Evolutionary conservation across 2,329 filamentous ascomycete species (phyloP).

Genomic region (Tolypocladium nubicola): DNA sequence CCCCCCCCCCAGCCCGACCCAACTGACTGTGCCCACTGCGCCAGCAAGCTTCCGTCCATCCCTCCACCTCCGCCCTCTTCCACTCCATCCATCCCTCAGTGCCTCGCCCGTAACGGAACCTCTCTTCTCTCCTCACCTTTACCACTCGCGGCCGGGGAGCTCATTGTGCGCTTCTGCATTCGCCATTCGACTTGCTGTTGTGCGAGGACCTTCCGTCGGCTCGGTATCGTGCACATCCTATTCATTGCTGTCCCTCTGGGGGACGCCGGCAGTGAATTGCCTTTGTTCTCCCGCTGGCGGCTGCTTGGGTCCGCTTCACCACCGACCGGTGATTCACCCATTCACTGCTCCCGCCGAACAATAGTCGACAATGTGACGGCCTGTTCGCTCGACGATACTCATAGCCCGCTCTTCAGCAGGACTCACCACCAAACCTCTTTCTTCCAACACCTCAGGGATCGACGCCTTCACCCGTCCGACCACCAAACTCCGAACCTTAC

Average conservation of each 20-base stretch:
- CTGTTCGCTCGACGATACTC: constrained; percentile 1
- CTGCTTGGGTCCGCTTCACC: background rate
- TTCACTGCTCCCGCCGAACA: background rate
- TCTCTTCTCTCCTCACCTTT: constrained; percentile 1
- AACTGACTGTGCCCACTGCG: background rate
- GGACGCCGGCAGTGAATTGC: constrained; percentile 8
- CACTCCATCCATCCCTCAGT: background rate
- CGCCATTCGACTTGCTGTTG: constrained; percentile 10
- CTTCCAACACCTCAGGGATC: constrained; percentile 20
- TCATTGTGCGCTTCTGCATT: constrained; percentile 9
- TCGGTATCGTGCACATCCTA: constrained; percentile 6
- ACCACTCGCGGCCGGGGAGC: background rate
- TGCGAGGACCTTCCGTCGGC: constrained; percentile 2
- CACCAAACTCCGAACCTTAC: background rate
- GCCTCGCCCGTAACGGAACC: constrained; percentile 1
- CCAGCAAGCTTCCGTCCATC: constrained; percentile 1
- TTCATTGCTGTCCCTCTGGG: constrained; percentile 11
- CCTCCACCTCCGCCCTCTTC: constrained; percentile 2
- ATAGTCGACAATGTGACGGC: constrained; percentile 8
- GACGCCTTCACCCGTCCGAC: background rate
- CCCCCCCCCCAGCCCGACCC: background rate
- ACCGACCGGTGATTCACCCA: background rate
- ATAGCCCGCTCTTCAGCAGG: background rate
- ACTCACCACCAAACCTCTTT: background rate
- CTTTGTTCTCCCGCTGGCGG: constrained; percentile 5